These are phyloP conservation scores for Claviceps sp. DNA, from an alignment of 2,329 filamentous ascomycete genomes.

Conservation along the genomic window DNA sequence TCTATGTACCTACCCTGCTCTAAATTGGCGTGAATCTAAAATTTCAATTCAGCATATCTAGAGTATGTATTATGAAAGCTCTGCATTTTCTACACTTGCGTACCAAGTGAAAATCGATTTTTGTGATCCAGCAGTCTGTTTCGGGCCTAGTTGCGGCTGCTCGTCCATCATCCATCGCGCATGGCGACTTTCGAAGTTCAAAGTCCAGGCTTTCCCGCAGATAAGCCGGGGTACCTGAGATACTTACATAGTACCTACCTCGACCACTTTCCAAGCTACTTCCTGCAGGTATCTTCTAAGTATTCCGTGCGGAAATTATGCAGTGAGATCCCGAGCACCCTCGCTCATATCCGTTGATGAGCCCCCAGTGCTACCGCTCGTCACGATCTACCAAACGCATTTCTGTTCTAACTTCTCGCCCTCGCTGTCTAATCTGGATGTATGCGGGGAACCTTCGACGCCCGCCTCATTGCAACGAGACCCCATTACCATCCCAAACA, in stretches of 20 bases:
- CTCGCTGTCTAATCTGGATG: not conserved
- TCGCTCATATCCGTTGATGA: not conserved
- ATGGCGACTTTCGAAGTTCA: not conserved
- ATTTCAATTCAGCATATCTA: too few relatives aligned
- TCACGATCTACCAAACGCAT: not conserved
- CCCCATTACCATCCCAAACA: not conserved
- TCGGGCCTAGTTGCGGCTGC: not conserved
- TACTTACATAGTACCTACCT: too few relatives aligned
- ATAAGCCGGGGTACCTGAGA: too few relatives aligned
- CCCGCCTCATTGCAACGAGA: not conserved
- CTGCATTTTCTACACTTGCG: too few relatives aligned
- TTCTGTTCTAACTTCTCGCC: not conserved
- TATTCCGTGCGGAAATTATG: too few relatives aligned
- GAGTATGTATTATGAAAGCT: too few relatives aligned
- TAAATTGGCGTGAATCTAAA: too few relatives aligned
- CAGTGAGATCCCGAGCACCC: not conserved
- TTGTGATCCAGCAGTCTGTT: not conserved
- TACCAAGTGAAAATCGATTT: too few relatives aligned
- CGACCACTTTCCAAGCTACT: rapidly evolving
- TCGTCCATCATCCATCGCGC: not conserved
- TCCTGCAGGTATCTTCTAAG: too few relatives aligned
- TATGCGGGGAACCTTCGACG: too few relatives aligned
- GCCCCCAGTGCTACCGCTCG: not conserved
- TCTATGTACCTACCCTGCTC: too few relatives aligned
- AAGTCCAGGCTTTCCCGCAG: too few relatives aligned